Conservation (phyloP, 1,284 basidiomycete genomes). For the Ustilago lituana region DNA sequence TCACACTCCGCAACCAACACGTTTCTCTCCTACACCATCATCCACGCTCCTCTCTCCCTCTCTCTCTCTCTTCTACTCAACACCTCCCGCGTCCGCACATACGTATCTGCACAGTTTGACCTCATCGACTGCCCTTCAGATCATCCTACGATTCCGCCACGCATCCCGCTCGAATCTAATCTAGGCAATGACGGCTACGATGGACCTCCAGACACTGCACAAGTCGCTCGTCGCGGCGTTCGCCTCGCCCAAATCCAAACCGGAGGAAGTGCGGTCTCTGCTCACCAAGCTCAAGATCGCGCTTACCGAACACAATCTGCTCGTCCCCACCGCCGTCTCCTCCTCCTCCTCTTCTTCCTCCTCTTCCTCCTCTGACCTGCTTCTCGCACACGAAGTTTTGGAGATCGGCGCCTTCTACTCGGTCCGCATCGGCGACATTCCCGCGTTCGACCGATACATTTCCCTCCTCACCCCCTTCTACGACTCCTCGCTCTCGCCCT, state of each 20-base stretch:
- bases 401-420: constrained; percentile 95
- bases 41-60: neutral
- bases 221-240: constrained; percentile 34
- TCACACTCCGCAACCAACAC: constrained; percentile 5
- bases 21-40: neutral
- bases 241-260: constrained; percentile 14
- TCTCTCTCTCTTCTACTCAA: neutral
- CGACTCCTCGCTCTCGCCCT: constrained; percentile 77
- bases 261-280: constrained; percentile 34
- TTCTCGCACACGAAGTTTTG: constrained; percentile 81
- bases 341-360: constrained; percentile 58
- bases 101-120: too few relatives aligned
- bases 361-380: constrained; percentile 15
- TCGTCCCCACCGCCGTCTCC: constrained; percentile 70
- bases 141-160: too few relatives aligned
- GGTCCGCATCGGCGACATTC: constrained; percentile 84
- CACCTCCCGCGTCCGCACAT: too few relatives aligned
- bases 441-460: constrained; percentile 94
- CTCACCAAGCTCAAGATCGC: constrained; percentile 73
- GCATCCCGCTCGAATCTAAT: too few relatives aligned
- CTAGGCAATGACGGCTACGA: neutral
- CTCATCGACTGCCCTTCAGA: too few relatives aligned
- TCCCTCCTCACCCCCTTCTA: constrained; percentile 92
- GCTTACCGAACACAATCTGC: constrained; percentile 79
- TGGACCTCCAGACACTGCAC: constrained; percentile 30